These are phyloP conservation scores for Corrigiola litoralis DNA, from an alignment of 179 eudicot genomes.

Conservation along the genomic window DNA sequence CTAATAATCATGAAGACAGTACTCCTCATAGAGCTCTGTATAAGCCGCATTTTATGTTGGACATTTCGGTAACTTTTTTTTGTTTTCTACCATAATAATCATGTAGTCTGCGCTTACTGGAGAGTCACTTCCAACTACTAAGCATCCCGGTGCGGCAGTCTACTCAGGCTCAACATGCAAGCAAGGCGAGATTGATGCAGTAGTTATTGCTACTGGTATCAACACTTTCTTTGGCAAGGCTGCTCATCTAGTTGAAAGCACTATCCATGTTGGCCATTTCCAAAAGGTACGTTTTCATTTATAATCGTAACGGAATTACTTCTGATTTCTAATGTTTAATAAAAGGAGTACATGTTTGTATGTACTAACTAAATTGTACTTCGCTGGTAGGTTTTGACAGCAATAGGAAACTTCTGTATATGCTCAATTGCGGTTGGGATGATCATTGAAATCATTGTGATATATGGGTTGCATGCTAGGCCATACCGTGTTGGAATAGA, in stretches of 20 bases:
- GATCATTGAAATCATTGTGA: conserved; percentile 52
- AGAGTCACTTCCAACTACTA: conserved; percentile 72
- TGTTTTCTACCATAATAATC: not conserved
- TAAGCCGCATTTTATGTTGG: not conserved
- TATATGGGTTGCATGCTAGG: conserved; percentile 39
- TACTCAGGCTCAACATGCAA: conserved; percentile 78
- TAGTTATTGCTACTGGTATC: conserved; percentile 66
- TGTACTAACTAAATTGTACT: too few species aligned
- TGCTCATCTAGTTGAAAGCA: conserved; percentile 71
- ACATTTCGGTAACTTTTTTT: not conserved
- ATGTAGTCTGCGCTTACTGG: conserved; percentile 69
- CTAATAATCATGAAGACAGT: too few species aligned
- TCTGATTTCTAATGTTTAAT: too few species aligned
- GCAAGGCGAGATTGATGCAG: conserved; percentile 76
- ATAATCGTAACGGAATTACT: not conserved
- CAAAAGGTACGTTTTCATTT: conserved; percentile 39
- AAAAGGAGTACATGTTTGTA: too few species aligned
- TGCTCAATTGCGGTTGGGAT: conserved; percentile 71
- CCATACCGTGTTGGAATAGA: conserved; percentile 60
- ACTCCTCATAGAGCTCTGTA: too few species aligned
- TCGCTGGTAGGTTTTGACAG: conserved; percentile 32
- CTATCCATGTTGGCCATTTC: conserved; percentile 67
- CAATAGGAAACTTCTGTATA: conserved; percentile 76
- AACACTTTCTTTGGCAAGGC: conserved; percentile 78
- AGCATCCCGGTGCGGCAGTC: conserved; percentile 45